Conservation (phyloP, 75 land plant species). For the Picea sitchensis region DNA sequence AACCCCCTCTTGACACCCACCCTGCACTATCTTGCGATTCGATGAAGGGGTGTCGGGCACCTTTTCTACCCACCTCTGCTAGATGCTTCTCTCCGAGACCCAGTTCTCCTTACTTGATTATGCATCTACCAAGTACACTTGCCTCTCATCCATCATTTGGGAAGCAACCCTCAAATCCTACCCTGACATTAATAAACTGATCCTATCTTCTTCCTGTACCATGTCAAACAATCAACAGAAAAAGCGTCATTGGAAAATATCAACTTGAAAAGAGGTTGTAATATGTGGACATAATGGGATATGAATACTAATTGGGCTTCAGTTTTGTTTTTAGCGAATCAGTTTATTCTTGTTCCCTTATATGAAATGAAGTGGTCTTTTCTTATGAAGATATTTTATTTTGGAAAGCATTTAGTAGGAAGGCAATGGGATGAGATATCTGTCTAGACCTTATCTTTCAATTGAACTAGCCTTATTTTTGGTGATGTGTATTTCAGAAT, state of each 20-base stretch:
- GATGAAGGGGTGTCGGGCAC: too few species aligned
- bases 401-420: background rate
- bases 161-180: too few species aligned
- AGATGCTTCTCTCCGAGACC: too few species aligned
- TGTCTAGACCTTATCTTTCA: too few species aligned
- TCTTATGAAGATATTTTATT: background rate
- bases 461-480: background rate
- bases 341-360: background rate
- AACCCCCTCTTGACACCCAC: too few species aligned
- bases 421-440: background rate
- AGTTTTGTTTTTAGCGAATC: background rate
- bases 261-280: background rate
- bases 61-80: too few species aligned
- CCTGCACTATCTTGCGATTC: too few species aligned
- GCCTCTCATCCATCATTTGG: too few species aligned
- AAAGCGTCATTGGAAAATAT: background rate
- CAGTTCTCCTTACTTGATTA: too few species aligned
- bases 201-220: too few species aligned
- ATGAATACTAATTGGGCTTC: background rate
- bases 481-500: conserved; percentile 39
- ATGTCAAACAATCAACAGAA: background rate
- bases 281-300: background rate
- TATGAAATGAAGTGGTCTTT: background rate
- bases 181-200: too few species aligned
- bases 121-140: too few species aligned